These are phyloP conservation scores for Citrus trifoliata DNA, from an alignment of 345 rosid species.

Conservation along the genomic window DNA sequence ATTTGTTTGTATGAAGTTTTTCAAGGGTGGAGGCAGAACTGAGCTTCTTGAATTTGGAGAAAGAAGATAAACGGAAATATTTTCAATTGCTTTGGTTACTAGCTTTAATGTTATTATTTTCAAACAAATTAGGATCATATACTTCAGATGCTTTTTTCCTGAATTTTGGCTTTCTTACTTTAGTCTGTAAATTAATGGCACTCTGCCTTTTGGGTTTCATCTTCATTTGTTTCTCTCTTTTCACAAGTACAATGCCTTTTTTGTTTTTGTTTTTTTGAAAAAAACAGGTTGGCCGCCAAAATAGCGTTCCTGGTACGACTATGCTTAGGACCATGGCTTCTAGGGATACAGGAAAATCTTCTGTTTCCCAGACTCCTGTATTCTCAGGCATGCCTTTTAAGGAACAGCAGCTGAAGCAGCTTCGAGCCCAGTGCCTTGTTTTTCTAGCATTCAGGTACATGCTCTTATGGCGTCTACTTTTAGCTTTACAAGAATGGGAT, in stretches of 20 bases:
- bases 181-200: neutral
- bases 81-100: neutral
- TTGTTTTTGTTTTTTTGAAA: too few species aligned
- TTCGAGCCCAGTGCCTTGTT: conserved; percentile 94
- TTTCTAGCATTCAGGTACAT: conserved; percentile 81
- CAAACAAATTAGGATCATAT: neutral
- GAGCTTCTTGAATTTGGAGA: neutral
- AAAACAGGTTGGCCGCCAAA: conserved; percentile 50
- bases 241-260: neutral
- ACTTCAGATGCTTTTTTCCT: neutral
- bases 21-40: neutral
- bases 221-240: neutral
- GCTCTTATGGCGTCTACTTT: conserved; percentile 11
- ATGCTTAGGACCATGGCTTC: conserved; percentile 46
- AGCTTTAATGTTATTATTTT: neutral
- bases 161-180: neutral
- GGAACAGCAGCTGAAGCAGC: conserved; percentile 90
- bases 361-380: conserved; percentile 39
- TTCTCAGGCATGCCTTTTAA: conserved; percentile 67
- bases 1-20: neutral
- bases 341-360: conserved; percentile 69
- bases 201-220: neutral
- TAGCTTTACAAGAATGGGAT: conserved; percentile 4
- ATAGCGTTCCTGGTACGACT: conserved; percentile 37
- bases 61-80: neutral